Evolutionary conservation across 371 early-diverging fungal genomes (phyloP), one percentile per base, ranked within the genome.

Genomic region (Catenaria anguillulae): DNA sequence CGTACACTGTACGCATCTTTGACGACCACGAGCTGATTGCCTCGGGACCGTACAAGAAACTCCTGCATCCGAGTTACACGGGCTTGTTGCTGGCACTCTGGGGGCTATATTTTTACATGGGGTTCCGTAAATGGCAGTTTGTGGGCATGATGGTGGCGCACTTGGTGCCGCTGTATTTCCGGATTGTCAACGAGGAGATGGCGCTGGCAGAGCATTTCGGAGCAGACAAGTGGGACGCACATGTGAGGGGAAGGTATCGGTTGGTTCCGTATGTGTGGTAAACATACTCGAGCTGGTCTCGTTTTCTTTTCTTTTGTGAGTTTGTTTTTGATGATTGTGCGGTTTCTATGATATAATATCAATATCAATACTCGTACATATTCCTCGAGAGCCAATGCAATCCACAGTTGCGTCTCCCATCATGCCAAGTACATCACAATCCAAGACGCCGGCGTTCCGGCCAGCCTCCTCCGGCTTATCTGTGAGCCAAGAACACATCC

Each of bases 1-100:
- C 58, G 17, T 58, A 58, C 58, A 21, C 40, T 12, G 58, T 58
- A 26, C 36, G 40, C 36, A 58, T 58, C 31, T 29, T 36, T 36
- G 42, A 33, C 13, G 58, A 35, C 15, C 58, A 58, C 31, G 6
- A 29, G 36, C 58, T 58, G 42, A 35, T 58, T 31, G 24, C 2
- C 15, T 3, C 36, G 8, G 58, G 36, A 0, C 58, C 58, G 5
- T 58, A 58, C 58, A 15, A n/a, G 58, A 4, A 13, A 12, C 31
- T 58, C 13, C 12, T 33, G 0, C 58, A 58, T 23, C 58, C 58
- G 26, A 58, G 58, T 19, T 58, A 58, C 58, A 58, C 58, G 40
- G 58, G 58, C 17, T 31, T 58, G n/a, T 8, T 33, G 2, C 8
- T 36, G 29, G 36, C 40, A 0, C 15, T 10, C 12, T 4, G 23